phyloP scores from a whole-genome alignment of 192 early-diverging fungal species.

The Chytriomyces sp. region DNA sequence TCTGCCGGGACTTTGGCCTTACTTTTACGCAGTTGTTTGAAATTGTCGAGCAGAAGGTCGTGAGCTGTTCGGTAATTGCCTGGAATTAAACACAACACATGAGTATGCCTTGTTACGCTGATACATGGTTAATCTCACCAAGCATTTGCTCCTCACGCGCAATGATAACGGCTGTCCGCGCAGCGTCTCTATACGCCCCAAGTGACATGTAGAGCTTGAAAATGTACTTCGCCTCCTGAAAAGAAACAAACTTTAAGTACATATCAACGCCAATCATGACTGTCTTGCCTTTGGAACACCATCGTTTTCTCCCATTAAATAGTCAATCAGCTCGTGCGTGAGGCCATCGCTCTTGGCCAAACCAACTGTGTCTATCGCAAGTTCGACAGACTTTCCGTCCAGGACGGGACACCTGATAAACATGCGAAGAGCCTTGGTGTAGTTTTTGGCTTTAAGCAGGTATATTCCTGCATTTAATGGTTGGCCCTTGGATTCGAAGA shows the following conservation, averaged over 20 bases:
- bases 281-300: slow-evolving; percentile 57
- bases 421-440: slow-evolving; percentile 50
- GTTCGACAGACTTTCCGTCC: slow-evolving; percentile 45
- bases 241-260: slow-evolving; percentile 1
- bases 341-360: slow-evolving; percentile 58
- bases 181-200: slow-evolving; percentile 57
- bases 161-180: slow-evolving; percentile 63
- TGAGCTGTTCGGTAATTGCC: slow-evolving; percentile 62
- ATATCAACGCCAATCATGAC: background rate
- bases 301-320: slow-evolving; percentile 63
- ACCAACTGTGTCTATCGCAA: slow-evolving; percentile 61
- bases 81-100: background rate
- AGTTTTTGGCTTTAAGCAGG: slow-evolving; percentile 51
- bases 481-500: slow-evolving; percentile 54
- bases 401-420: slow-evolving; percentile 47
- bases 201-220: slow-evolving; percentile 69
- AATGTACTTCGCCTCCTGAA: slow-evolving; percentile 63
- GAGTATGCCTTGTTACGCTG: background rate
- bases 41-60: slow-evolving; percentile 61
- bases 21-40: slow-evolving; percentile 46
- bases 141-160: slow-evolving; percentile 62
- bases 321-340: slow-evolving; percentile 64
- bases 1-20: slow-evolving; percentile 56
- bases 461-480: slow-evolving; percentile 56
- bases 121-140: slow-evolving; percentile 20